These are phyloP conservation scores for Hypoxylon trugodes DNA, from an alignment of 495 filamentous ascomycete species.

Conservation along the genomic window DNA sequence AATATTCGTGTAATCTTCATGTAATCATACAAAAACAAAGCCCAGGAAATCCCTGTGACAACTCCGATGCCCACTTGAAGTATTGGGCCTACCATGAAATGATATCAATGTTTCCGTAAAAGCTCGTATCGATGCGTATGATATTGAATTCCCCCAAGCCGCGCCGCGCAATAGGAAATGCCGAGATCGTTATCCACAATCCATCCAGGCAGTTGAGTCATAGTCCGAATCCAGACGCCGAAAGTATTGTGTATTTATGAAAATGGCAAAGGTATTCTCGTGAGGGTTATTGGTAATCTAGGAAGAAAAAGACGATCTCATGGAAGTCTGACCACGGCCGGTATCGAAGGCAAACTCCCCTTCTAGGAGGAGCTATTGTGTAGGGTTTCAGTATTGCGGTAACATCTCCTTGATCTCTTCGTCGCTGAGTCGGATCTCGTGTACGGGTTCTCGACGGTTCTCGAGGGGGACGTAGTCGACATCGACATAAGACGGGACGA, in stretches of 20 bases:
- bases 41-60: conserved; percentile 19
- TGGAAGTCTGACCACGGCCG: neutral
- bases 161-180: conserved; percentile 33
- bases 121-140: conserved; percentile 33
- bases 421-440: conserved; percentile 72
- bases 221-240: conserved; percentile 45
- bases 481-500: conserved; percentile 65
- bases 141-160: conserved; percentile 31
- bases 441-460: conserved; percentile 70
- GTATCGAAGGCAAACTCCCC: neutral
- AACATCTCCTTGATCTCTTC: conserved; percentile 67
- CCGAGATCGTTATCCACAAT: conserved; percentile 39
- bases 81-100: conserved; percentile 9
- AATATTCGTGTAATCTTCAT: conserved; percentile 36
- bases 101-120: conserved; percentile 31
- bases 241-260: conserved; percentile 44
- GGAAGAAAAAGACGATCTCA: conserved; percentile 27
- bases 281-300: conserved; percentile 42
- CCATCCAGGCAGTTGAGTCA: conserved; percentile 44
- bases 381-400: conserved; percentile 47
- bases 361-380: neutral
- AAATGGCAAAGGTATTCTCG: conserved; percentile 46
- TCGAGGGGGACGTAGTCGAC: conserved; percentile 68
- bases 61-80: conserved; percentile 16
- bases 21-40: conserved; percentile 39